A percentile compares a stretch with the other conserved stretches of the same genome.
Evolutionary conservation across 1,284 basidiomycete species (phyloP).

Genomic region (Leucoagaricus sp.): DNA sequence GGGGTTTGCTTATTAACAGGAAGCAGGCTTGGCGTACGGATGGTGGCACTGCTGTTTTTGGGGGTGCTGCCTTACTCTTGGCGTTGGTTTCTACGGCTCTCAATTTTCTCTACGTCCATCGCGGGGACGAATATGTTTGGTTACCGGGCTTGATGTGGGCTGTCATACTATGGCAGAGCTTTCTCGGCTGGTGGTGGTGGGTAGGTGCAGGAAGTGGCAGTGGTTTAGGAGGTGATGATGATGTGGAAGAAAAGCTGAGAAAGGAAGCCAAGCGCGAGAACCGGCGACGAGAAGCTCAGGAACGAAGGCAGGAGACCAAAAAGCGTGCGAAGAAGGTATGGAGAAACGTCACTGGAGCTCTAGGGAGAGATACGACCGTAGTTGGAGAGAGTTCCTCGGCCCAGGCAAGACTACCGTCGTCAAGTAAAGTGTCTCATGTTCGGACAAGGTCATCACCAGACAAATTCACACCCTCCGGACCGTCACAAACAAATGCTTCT

Average conservation of each 20-base stretch:
- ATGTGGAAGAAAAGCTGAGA: constrained; percentile 50
- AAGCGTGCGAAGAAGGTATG: constrained; percentile 52
- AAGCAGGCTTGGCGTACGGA: constrained; percentile 93
- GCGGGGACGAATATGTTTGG: constrained; percentile 84
- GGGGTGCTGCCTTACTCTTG: constrained; percentile 76
- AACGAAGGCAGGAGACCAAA: constrained; percentile 44
- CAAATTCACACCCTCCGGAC: not conserved
- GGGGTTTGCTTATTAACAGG: constrained; percentile 92
- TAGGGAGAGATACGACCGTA: constrained; percentile 23
- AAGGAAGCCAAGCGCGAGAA: constrained; percentile 60
- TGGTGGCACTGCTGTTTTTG: constrained; percentile 95
- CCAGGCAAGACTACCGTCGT: constrained; percentile 3
- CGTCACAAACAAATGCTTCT: not conserved
- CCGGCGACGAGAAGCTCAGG: constrained; percentile 44
- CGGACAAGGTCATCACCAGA: constrained; percentile 11
- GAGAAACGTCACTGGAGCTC: constrained; percentile 52
- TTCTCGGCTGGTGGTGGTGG: constrained; percentile 97
- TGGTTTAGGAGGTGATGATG: constrained; percentile 52
- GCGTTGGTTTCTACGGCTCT: constrained; percentile 81
- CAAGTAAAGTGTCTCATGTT: constrained; percentile 8
- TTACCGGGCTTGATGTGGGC: constrained; percentile 79
- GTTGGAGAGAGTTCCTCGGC: constrained; percentile 11
- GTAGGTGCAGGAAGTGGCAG: constrained; percentile 76
- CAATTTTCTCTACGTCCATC: constrained; percentile 85
- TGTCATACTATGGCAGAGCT: constrained; percentile 90